phyloP scores from a whole-genome alignment of 2,329 filamentous ascomycete genomes.

The Hortaea sp. region DNA sequence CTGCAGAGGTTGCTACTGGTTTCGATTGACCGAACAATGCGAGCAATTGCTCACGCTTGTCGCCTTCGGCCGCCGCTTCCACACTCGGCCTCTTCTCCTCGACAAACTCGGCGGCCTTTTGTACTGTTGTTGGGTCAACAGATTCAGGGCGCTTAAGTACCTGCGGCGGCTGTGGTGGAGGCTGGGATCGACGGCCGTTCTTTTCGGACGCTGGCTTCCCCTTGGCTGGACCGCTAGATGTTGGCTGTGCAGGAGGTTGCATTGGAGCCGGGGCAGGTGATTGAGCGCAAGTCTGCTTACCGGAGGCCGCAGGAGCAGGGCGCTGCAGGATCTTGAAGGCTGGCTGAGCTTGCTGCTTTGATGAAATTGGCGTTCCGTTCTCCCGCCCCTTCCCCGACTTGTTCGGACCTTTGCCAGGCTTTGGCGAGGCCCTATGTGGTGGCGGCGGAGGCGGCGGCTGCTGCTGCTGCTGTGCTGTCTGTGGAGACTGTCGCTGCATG shows the following conservation, averaged over 20 bases:
- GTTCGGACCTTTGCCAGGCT: background rate
- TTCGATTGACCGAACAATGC: constrained; percentile 11
- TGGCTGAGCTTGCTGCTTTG: background rate
- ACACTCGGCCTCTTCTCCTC: background rate
- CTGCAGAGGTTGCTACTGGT: too few species aligned
- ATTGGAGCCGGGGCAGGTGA: too few species aligned
- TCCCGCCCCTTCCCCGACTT: background rate
- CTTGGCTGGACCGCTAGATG: too few species aligned
- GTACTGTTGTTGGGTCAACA: constrained; percentile 7
- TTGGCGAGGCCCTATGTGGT: background rate
- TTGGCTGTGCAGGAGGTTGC: too few species aligned
- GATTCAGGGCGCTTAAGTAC: constrained; percentile 19
- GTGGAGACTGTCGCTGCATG: background rate
- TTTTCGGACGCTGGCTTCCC: too few species aligned
- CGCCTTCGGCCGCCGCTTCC: constrained; percentile 2
- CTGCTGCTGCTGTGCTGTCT: background rate
- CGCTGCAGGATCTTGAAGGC: constrained; percentile 20
- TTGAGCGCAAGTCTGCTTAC: too few species aligned
- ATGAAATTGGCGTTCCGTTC: background rate
- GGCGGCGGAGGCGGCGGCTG: background rate
- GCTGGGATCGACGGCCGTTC: too few species aligned
- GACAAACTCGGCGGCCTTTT: constrained; percentile 5
- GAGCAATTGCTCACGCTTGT: constrained; percentile 20
- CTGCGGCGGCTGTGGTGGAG: constrained; percentile 17
- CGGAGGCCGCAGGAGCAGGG: constrained; percentile 4